Base-by-base conservation (phyloP, 495 filamentous ascomycete species). In the Endocarpon pusillum region DNA sequence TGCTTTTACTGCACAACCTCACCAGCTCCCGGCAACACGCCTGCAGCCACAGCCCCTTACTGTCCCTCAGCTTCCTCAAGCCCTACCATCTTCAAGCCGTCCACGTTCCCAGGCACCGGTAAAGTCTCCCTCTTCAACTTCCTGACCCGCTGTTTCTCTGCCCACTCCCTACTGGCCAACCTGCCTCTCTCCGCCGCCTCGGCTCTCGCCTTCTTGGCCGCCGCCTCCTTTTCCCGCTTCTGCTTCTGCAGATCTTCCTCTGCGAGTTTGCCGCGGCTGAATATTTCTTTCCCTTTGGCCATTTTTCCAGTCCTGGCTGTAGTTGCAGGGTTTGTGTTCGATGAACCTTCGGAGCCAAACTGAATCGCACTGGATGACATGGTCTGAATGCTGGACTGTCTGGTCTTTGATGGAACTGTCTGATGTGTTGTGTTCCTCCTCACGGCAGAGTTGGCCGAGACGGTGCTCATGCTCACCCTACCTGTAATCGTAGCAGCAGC, bases 141-240 rank as follows among this genome's bases (percentile, higher is more conserved):
- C 53, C 50, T 64, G 28, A 42, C 42, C 48, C 53, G 58, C 58
- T 78, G 68, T 57, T 64, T 75, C 53, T 77, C 73, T 3, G 75
- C 75, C 77, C 77, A 82, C 53, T 75, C 70, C 21, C 76, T 53
- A 36, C 71, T 73, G 32, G 67, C 58, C 45, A 62, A 51, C 35
- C 75, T 55, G 10, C 72, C 71, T 37, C 73, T 49, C 53, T 81
- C 77, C 0, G 77, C 74, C 7, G 78, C 78, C 43, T 66, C 66
- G 41, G 67, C 59, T 33, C 73, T 55, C 4, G 75, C 72, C 39
- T 58, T 55, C 45, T 65, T 67, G 3, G 69, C 62, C 8, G 66
- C 61, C 26, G 59, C 54, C 48, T 76, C 73, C 28, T 70, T 61
- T 33, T 67, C 66, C n/a, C 53, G 49, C 40, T 51, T 62, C 46